These are phyloP conservation scores for Themeda triandra DNA, from an alignment of 176 grass and related monocot species.

Conservation along the genomic window DNA sequence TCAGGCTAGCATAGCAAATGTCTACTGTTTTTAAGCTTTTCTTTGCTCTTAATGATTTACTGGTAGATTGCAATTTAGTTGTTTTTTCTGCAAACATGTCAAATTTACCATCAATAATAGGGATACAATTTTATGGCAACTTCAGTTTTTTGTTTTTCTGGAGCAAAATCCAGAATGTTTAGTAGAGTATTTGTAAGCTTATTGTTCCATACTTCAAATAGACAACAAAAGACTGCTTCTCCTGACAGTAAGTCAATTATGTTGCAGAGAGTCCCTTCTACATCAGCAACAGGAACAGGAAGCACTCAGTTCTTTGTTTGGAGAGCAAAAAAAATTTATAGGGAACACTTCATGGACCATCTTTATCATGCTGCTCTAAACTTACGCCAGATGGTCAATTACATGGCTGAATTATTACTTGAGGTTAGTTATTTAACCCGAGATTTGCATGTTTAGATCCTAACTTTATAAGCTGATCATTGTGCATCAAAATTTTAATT, in stretches of 20 bases:
- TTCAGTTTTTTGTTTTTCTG: conserved; percentile 1
- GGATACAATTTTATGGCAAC: neutral
- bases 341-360: conserved; percentile 53
- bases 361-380: conserved; percentile 76
- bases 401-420: conserved; percentile 50
- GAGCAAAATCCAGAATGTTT: neutral
- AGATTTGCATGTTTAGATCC: neutral
- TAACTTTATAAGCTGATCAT: neutral
- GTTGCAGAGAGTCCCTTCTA: conserved; percentile 51
- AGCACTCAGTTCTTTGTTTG: conserved; percentile 54
- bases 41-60: neutral
- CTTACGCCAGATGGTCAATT: conserved; percentile 54
- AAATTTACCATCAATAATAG: neutral
- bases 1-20: neutral
- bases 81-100: neutral
- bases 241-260: conserved; percentile 21
- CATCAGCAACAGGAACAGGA: conserved; percentile 35
- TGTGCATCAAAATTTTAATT: neutral
- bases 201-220: conserved; percentile 3
- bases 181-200: conserved; percentile 14
- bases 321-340: conserved; percentile 52
- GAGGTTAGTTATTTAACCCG: conserved; percentile 36
- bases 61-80: neutral
- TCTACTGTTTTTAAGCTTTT: conserved; percentile 5
- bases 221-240: conserved; percentile 3